Evolutionary conservation across 345 rosid species (phyloP).

Genomic region (Gossypium mustelinum): DNA sequence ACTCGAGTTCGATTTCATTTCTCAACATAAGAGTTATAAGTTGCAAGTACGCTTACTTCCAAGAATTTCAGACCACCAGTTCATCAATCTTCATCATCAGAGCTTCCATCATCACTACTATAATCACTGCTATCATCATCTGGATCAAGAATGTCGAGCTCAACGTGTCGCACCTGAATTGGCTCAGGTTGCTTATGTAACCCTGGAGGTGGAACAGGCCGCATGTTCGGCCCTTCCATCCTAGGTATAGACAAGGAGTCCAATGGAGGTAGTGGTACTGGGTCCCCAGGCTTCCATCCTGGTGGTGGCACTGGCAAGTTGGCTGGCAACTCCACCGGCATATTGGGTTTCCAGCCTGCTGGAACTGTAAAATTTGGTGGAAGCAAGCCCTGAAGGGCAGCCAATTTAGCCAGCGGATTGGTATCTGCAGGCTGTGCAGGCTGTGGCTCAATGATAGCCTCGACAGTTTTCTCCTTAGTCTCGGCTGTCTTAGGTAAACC

Average conservation of each 20-base stretch:
- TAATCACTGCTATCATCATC: constrained; percentile 73
- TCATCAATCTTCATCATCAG: constrained; percentile 35
- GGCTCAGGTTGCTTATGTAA: constrained; percentile 60
- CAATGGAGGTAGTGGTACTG: constrained; percentile 62
- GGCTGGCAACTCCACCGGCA: constrained; percentile 78
- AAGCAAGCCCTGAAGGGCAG: constrained; percentile 55
- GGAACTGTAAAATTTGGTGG: constrained; percentile 66
- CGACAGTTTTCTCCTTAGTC: constrained; percentile 51
- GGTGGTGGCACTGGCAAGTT: constrained; percentile 77
- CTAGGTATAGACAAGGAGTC: constrained; percentile 41
- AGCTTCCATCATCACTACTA: constrained; percentile 39
- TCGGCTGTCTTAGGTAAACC: constrained; percentile 68
- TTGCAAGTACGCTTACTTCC: background rate
- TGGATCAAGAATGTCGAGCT: constrained; percentile 68
- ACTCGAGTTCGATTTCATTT: background rate
- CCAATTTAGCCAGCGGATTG: constrained; percentile 33
- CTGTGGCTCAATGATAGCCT: constrained; percentile 65
- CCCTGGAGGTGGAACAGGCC: constrained; percentile 39
- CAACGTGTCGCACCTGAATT: constrained; percentile 79
- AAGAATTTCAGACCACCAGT: background rate
- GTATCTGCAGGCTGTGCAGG: constrained; percentile 33
- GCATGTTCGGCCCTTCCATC: background rate
- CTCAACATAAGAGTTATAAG: background rate
- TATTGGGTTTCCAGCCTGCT: constrained; percentile 91
- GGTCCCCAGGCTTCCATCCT: constrained; percentile 95